phyloP scores from a whole-genome alignment of 164 flowering plant species.

The Annona cherimola region DNA sequence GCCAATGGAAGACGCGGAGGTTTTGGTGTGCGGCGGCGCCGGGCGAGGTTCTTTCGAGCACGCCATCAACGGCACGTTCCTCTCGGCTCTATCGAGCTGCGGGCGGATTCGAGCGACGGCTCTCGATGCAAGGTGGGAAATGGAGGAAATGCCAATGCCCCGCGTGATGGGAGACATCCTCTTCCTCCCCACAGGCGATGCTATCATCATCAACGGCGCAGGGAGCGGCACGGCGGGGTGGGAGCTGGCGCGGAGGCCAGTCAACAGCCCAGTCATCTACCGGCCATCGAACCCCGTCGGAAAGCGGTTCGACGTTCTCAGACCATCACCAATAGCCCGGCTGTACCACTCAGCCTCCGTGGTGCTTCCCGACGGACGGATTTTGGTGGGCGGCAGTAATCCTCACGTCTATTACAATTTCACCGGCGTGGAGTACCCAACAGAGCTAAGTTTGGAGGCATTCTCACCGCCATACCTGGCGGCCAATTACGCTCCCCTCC shows the following conservation, averaged over 20 bases:
- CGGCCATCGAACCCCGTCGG: slow-evolving; percentile 20
- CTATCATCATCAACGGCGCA: slow-evolving; percentile 71
- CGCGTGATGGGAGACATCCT: slow-evolving; percentile 85
- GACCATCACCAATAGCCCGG: slow-evolving; percentile 44
- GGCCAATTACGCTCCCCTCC: slow-evolving; percentile 10
- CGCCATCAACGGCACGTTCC: slow-evolving; percentile 18
- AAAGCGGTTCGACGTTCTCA: slow-evolving; percentile 40
- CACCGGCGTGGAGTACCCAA: slow-evolving; percentile 42
- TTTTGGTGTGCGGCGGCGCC: slow-evolving; percentile 85
- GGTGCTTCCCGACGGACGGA: slow-evolving; percentile 63
- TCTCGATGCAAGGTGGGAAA: slow-evolving; percentile 51
- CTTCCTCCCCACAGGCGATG: slow-evolving; percentile 62
- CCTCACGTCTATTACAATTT: slow-evolving; percentile 66
- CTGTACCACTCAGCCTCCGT: slow-evolving; percentile 80
- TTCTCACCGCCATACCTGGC: slow-evolving; percentile 56
- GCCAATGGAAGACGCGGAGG: slow-evolving; percentile 24
- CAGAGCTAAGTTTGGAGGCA: slow-evolving; percentile 76
- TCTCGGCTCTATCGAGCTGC: slow-evolving; percentile 51
- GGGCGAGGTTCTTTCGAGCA: slow-evolving; percentile 37
- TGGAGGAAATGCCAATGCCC: slow-evolving; percentile 72
- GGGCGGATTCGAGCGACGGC: slow-evolving; percentile 59
- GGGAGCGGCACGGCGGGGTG: slow-evolving; percentile 76
- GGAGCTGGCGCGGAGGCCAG: slow-evolving; percentile 57
- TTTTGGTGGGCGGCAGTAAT: slow-evolving; percentile 89
- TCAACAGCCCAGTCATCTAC: slow-evolving; percentile 56